These are phyloP conservation scores for Termitomyces sp. DNA, from an alignment of 768 basidiomycete species.

Conservation along the genomic window DNA sequence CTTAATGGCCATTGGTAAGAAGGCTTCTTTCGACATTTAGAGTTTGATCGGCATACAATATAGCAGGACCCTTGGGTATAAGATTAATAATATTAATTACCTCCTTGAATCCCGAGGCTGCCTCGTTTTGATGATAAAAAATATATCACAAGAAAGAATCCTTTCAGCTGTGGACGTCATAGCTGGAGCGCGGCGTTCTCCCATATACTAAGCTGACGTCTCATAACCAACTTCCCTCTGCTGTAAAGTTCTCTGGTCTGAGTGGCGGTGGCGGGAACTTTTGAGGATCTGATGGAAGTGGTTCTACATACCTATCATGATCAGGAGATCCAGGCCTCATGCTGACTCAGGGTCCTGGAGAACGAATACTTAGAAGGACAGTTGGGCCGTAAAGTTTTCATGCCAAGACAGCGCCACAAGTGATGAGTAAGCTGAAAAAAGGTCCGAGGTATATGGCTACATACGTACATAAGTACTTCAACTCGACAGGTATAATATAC, in stretches of 20 bases:
- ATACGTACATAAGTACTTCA: conserved; percentile 6
- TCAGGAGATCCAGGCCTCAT: background rate
- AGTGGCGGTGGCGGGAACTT: conserved; percentile 4
- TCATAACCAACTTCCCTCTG: too few relatives aligned
- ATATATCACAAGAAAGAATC: background rate
- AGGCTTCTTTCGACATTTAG: background rate
- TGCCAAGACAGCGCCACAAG: background rate
- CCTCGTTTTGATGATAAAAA: background rate
- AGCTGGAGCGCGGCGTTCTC: background rate
- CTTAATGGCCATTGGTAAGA: background rate
- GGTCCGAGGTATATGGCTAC: background rate
- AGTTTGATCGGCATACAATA: conserved; percentile 4
- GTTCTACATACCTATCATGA: background rate
- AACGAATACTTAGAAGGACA: background rate
- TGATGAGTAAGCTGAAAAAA: background rate
- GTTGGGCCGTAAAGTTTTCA: background rate
- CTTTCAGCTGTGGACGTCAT: background rate
- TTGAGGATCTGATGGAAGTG: background rate
- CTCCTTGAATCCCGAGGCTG: background rate
- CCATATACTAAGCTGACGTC: background rate
- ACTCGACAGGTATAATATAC: conserved; percentile 9
- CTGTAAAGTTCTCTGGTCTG: too few relatives aligned
- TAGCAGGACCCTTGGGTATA: background rate
- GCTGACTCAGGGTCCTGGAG: background rate
- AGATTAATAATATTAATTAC: conserved; percentile 5